Evolutionary conservation across 2,329 filamentous ascomycete species (phyloP).

Genomic region (Akanthomyces dipterigenus): DNA sequence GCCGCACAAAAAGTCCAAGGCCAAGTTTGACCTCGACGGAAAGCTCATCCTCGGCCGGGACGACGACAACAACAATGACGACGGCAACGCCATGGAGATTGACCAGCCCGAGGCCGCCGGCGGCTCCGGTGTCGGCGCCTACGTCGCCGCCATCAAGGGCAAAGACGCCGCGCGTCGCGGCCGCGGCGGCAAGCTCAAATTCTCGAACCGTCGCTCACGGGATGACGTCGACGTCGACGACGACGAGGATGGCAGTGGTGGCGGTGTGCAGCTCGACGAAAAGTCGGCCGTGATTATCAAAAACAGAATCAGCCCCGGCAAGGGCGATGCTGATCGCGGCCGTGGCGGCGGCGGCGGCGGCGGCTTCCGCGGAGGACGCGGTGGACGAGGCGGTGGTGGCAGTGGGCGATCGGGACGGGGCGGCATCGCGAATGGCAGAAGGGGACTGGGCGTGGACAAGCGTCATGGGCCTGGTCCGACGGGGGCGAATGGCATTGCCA

Average conservation of each 20-base stretch:
- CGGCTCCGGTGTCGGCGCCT: slow-evolving; percentile 56
- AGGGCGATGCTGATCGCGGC: slow-evolving; percentile 21
- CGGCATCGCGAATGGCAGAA: slow-evolving; percentile 35
- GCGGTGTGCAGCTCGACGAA: slow-evolving; percentile 38
- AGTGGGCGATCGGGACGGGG: slow-evolving; percentile 26
- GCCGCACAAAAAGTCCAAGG: slow-evolving; percentile 52
- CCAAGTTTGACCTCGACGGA: slow-evolving; percentile 67
- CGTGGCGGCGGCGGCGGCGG: slow-evolving; percentile 25
- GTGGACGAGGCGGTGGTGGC: slow-evolving; percentile 22
- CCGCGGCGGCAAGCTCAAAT: slow-evolving; percentile 62
- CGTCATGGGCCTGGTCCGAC: slow-evolving; percentile 33
- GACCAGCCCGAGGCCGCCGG: slow-evolving; percentile 51
- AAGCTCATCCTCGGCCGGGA: slow-evolving; percentile 69
- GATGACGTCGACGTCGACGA: slow-evolving; percentile 39
- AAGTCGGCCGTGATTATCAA: slow-evolving; percentile 47
- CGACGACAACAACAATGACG: slow-evolving; percentile 41
- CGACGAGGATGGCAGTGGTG: slow-evolving; percentile 34
- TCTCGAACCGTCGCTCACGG: slow-evolving; percentile 54
- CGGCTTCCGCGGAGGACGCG: slow-evolving; percentile 30
- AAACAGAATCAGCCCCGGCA: slow-evolving; percentile 37
- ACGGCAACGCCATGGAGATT: slow-evolving; percentile 52
- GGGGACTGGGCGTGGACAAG: slow-evolving; percentile 46
- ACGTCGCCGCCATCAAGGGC: slow-evolving; percentile 61
- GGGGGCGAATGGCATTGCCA: slow-evolving; percentile 32
- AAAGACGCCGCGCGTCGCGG: slow-evolving; percentile 59